Conservation (phyloP, 116 monocot species). For the Trichopus zeylanicus region DNA sequence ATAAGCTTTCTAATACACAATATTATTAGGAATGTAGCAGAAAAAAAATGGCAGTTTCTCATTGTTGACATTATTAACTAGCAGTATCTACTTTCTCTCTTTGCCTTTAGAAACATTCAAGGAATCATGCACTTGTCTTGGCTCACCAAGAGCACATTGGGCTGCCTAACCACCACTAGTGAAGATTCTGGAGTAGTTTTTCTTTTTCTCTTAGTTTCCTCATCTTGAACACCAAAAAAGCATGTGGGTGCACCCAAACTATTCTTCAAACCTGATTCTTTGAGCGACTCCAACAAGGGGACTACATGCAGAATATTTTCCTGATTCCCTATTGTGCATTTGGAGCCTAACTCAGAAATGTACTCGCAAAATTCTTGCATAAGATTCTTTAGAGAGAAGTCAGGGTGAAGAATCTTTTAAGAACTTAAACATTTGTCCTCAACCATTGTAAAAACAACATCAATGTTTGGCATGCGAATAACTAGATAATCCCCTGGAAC, state of each 20-base stretch:
- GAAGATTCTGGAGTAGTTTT: too few relatives aligned
- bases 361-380: slow-evolving; percentile 65
- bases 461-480: slow-evolving; percentile 31
- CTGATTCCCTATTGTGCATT: slow-evolving; percentile 7
- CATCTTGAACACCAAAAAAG: too few relatives aligned
- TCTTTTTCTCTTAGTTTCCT: too few relatives aligned
- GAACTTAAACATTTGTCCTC: slow-evolving; percentile 63
- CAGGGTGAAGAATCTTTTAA: slow-evolving; percentile 41
- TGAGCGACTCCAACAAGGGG: slow-evolving; percentile 13
- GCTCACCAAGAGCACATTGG: too few relatives aligned
- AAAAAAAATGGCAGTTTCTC: slow-evolving; percentile 51
- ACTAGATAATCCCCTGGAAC: slow-evolving; percentile 5
- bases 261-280: slow-evolving; percentile 1
- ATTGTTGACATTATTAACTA: slow-evolving; percentile 53
- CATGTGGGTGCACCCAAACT: background rate
- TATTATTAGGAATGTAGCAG: slow-evolving; percentile 55
- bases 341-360: slow-evolving; percentile 29
- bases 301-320: slow-evolving; percentile 6
- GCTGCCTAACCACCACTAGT: too few relatives aligned
- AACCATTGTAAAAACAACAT: slow-evolving; percentile 35
- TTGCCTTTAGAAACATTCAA: slow-evolving; percentile 66
- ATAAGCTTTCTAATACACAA: slow-evolving; percentile 59
- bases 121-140: too few relatives aligned
- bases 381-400: slow-evolving; percentile 45
- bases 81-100: slow-evolving; percentile 56